phyloP scores from a whole-genome alignment of 208 protist species.

The Angomonas deanei region DNA sequence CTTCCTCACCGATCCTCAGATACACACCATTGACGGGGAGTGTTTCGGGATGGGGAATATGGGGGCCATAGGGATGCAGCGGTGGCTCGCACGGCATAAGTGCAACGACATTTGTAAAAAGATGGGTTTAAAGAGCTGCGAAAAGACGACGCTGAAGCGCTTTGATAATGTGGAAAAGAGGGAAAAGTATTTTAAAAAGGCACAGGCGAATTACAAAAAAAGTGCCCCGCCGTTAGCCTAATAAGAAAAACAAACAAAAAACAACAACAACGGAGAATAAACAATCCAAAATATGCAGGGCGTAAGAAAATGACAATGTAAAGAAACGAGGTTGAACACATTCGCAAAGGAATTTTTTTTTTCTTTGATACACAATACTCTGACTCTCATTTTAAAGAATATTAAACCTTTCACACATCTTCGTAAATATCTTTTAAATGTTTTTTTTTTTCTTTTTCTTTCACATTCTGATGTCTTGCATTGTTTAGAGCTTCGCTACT shows the following conservation, averaged over 20 bases:
- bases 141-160: background rate
- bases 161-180: background rate
- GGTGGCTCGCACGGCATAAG: constrained; percentile 25
- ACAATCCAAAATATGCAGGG: background rate
- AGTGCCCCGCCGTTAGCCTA: no score
- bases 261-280: background rate
- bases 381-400: constrained; percentile 3
- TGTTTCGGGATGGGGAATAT: constrained; percentile 55
- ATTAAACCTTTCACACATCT: background rate
- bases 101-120: constrained; percentile 21
- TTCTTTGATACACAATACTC: constrained; percentile 9
- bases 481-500: no score
- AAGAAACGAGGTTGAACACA: no score
- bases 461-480: background rate
- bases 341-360: no score
- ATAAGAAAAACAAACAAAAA: background rate
- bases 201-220: no score
- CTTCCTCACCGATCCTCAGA: constrained; percentile 60
- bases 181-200: background rate
- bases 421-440: constrained; percentile 9
- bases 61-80: constrained; percentile 32
- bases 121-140: constrained; percentile 5
- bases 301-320: background rate
- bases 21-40: constrained; percentile 40
- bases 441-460: background rate